Conservation (phyloP, 2,329 filamentous ascomycete species). For the Fusarium sp. region DNA sequence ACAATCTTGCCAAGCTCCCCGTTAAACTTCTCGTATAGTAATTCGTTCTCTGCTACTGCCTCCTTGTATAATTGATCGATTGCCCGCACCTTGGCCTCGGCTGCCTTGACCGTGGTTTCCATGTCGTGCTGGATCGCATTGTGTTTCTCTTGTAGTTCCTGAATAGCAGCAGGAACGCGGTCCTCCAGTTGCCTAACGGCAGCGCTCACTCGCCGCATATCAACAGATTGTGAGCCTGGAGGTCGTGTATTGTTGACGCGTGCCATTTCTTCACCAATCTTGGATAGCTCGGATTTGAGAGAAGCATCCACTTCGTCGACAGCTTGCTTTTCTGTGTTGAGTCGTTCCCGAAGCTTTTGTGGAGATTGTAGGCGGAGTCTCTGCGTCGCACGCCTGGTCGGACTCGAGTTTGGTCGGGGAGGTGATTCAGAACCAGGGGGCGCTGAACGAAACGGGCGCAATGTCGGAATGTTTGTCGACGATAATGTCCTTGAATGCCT, state of each 20-base stretch:
- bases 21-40: constrained; percentile 93
- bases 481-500: constrained; percentile 67
- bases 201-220: constrained; percentile 66
- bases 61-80: constrained; percentile 93
- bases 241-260: constrained; percentile 61
- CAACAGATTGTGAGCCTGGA: constrained; percentile 53
- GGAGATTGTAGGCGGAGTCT: constrained; percentile 79
- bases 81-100: constrained; percentile 83
- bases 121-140: constrained; percentile 78
- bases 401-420: constrained; percentile 44
- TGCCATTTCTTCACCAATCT: constrained; percentile 86
- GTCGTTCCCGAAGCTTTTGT: constrained; percentile 85
- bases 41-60: constrained; percentile 90
- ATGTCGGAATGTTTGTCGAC: constrained; percentile 68
- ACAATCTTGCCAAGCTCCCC: constrained; percentile 89
- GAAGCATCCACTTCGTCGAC: constrained; percentile 78
- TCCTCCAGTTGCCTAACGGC: constrained; percentile 78
- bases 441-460: constrained; percentile 58
- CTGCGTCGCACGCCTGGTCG: constrained; percentile 54
- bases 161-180: constrained; percentile 71
- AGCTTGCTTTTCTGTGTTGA: constrained; percentile 84
- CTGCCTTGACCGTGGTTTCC: constrained; percentile 78
- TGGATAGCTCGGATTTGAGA: constrained; percentile 81
- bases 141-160: constrained; percentile 73
- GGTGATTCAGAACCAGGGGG: constrained; percentile 48